A percentile compares a stretch with the other conserved stretches of the same genome.
phyloP scores from a whole-genome alignment of 345 rosid genomes.

The Pistacia atlantica region DNA sequence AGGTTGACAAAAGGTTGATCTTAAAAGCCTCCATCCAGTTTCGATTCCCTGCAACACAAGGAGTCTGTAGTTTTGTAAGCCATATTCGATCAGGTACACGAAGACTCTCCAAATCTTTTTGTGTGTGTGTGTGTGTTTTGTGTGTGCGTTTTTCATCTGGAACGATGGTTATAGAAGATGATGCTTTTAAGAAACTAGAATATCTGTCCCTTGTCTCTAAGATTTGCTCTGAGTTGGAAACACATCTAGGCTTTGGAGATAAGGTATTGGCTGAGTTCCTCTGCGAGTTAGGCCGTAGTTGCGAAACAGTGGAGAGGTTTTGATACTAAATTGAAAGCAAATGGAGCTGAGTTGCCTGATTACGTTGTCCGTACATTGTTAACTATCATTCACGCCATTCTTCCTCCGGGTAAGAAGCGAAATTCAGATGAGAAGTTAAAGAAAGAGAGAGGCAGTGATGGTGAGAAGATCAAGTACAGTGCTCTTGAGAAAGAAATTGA shows the following conservation, averaged over 20 bases:
- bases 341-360: constrained; percentile 89
- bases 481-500: constrained; percentile 70
- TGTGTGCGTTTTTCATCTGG: no score
- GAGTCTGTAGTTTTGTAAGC: no score
- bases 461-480: constrained; percentile 48
- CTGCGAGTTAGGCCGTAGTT: constrained; percentile 67
- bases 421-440: constrained; percentile 39
- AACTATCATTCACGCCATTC: constrained; percentile 79
- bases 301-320: constrained; percentile 74
- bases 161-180: constrained; percentile 14
- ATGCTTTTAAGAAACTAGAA: constrained; percentile 51
- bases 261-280: constrained; percentile 80
- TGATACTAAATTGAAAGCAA: constrained; percentile 63
- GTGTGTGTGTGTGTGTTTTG: no score
- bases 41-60: no score
- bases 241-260: constrained; percentile 70
- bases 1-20: no score
- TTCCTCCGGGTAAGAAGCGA: constrained; percentile 49
- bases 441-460: constrained; percentile 35
- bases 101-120: no score
- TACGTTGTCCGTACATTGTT: constrained; percentile 76
- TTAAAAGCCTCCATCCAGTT: no score
- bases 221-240: constrained; percentile 77
- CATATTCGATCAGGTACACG: no score
- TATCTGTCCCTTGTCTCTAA: constrained; percentile 77